These are phyloP conservation scores for Chimonanthus praecox DNA, from an alignment of 164 flowering plant genomes.

Conservation along the genomic window DNA sequence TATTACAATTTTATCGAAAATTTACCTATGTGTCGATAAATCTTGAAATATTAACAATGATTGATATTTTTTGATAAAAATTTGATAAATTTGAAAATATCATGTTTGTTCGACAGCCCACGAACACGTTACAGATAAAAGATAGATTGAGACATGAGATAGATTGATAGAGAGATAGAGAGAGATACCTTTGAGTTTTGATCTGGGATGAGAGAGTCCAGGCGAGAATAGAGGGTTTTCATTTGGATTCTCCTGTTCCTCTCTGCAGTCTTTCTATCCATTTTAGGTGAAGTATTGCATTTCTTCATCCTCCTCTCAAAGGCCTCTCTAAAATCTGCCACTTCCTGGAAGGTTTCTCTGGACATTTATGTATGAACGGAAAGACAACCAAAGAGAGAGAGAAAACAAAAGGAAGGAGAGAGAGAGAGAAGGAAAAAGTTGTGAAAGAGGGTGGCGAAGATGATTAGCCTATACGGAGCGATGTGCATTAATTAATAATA, in stretches of 20 bases:
- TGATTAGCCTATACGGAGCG: not conserved
- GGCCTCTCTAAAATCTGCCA: not conserved
- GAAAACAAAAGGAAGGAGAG: not conserved
- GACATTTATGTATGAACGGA: not conserved
- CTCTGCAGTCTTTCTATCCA: conserved; percentile 58
- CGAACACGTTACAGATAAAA: not conserved
- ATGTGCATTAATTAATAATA: not conserved
- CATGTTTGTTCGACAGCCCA: no score
- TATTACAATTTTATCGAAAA: no score
- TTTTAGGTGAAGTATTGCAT: conserved; percentile 24
- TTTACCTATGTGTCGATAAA: no score
- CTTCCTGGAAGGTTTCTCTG: not conserved
- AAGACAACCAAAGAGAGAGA: not conserved
- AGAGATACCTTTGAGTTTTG: conserved; percentile 22
- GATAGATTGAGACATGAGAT: conserved; percentile 7
- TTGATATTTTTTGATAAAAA: no score
- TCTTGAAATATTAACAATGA: no score
- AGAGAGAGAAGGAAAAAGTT: no score
- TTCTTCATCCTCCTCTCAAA: conserved; percentile 5
- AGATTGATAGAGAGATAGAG: conserved; percentile 10
- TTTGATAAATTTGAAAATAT: no score
- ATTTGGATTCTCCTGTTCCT: conserved; percentile 64
- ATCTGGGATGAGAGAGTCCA: conserved; percentile 50
- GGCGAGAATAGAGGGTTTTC: conserved; percentile 51
- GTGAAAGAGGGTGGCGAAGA: not conserved